Base-by-base conservation (phyloP, 768 basidiomycete genomes). In the Guyanaporus albipodus region DNA sequence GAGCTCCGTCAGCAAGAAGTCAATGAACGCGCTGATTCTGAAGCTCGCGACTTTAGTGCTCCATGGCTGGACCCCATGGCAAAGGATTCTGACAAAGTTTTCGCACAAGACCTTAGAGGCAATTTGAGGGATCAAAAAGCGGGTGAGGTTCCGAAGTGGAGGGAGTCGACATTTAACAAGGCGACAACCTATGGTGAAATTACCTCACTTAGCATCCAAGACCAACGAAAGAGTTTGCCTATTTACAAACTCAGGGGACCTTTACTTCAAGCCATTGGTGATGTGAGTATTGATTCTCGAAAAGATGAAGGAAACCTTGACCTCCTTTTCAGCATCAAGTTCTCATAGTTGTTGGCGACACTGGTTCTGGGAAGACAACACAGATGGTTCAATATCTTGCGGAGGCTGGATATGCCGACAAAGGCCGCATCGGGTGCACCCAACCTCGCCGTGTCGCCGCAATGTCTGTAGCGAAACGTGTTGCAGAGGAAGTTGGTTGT, bases 1-100 rank as follows among this genome's bases (percentile, higher is more conserved):
- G 96, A 99, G 65, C 68, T 98, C 40, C 80, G 92, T 52, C 91
- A 94, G 57, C 91, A 98, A 64, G 94, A 98, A 62, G 87, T 77
- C 12, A 95, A 96, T 60, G 96, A 98, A 51, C 74, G 87, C 55
- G 95, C 90, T 0, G 96, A 98, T 63, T 89, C 93, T 0, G 87
- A 98, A 66, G 83, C 91, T 43, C 81, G 91, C 21, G 94, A 99
- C 71, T 90, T 99, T 67, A 92, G 79, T 57, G 87, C 91, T 36
- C 94, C 96, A 4, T 99, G 96, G 96, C 73, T 97, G 18, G 96
- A 99, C 67, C 96, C 96, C 15, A 96, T 98, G 93, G 87, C 94
- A 11, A 85, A 85, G 56, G 84, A 87, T 4, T 62, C 77, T 0
- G 96, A 98, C 34, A 85, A 80, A 56, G 70, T 91, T 38, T 99